A percentile compares a stretch with the other conserved stretches of the same genome.
These are phyloP conservation scores for Stevia rebaudiana DNA, from an alignment of 140 eudicot species.

Conservation along the genomic window DNA sequence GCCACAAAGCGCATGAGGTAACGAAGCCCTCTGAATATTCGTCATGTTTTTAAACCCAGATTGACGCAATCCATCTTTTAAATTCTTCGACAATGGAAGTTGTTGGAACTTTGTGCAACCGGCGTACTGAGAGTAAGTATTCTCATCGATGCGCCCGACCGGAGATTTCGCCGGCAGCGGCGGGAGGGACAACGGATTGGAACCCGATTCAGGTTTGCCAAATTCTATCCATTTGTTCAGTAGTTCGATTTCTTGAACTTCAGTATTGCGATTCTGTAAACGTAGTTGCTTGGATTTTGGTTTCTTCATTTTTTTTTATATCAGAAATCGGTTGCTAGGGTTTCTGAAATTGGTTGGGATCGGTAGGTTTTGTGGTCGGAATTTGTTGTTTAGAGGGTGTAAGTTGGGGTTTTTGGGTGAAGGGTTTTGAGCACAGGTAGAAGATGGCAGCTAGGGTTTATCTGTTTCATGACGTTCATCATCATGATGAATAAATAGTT, in stretches of 20 bases:
- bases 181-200: conserved; percentile 68
- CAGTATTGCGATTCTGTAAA: conserved; percentile 41
- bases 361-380: background rate
- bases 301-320: conserved; percentile 31
- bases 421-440: background rate
- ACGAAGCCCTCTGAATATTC: conserved; percentile 78
- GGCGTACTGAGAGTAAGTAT: conserved; percentile 54
- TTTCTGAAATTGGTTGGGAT: conserved; percentile 3
- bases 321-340: conserved; percentile 7
- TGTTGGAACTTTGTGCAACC: conserved; percentile 63
- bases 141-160: conserved; percentile 55
- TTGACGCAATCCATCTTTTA: conserved; percentile 60
- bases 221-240: conserved; percentile 65
- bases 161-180: conserved; percentile 53
- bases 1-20: conserved; percentile 84
- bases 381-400: background rate
- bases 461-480: background rate
- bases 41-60: conserved; percentile 57
- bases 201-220: conserved; percentile 72
- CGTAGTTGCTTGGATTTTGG: conserved; percentile 55
- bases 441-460: conserved; percentile 20
- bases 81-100: conserved; percentile 71
- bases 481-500: too few species aligned
- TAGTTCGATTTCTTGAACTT: conserved; percentile 54
- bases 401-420: conserved; percentile 18